Evolutionary conservation across 768 basidiomycete species (phyloP).

Genomic region (Cubamyces lactineus): DNA sequence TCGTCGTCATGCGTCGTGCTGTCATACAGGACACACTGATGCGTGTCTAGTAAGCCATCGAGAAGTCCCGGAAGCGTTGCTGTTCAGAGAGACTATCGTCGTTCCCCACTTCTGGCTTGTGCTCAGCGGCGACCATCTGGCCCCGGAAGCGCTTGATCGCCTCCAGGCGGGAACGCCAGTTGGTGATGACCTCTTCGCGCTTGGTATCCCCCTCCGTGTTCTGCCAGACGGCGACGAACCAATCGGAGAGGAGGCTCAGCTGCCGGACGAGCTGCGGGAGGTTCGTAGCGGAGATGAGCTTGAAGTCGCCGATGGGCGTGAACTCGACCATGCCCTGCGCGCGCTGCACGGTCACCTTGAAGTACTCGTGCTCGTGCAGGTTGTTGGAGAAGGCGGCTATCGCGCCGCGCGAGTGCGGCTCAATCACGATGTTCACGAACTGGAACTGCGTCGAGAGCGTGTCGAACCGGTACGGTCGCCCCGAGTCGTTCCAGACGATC

Average conservation of each 20-base stretch:
- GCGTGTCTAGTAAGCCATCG: constrained; percentile 28
- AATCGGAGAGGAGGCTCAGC: constrained; percentile 83
- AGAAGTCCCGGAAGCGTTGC: constrained; percentile 39
- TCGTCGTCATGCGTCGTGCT: constrained; percentile 10
- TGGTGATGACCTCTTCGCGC: constrained; percentile 80
- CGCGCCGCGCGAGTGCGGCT: constrained; percentile 85
- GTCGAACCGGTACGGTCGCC: constrained; percentile 85
- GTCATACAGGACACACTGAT: constrained; percentile 2
- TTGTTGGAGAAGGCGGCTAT: constrained; percentile 86
- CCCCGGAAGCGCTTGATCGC: constrained; percentile 70
- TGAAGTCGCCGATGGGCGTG: constrained; percentile 89
- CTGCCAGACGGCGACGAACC: constrained; percentile 86
- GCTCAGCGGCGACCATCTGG: constrained; percentile 26
- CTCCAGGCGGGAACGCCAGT: constrained; percentile 83
- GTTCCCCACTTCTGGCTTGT: constrained; percentile 25
- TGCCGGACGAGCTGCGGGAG: constrained; percentile 89
- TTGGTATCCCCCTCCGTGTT: constrained; percentile 71
- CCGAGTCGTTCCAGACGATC: constrained; percentile 98
- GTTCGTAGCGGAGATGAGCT: constrained; percentile 87
- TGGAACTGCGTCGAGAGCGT: constrained; percentile 93
- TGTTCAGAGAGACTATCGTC: constrained; percentile 35
- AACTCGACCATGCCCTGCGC: constrained; percentile 93
- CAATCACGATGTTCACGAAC: constrained; percentile 96
- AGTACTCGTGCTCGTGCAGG: constrained; percentile 90
- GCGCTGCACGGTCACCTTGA: constrained; percentile 90